Conservation (phyloP, 345 rosid genomes). For the Turnera subulata region DNA sequence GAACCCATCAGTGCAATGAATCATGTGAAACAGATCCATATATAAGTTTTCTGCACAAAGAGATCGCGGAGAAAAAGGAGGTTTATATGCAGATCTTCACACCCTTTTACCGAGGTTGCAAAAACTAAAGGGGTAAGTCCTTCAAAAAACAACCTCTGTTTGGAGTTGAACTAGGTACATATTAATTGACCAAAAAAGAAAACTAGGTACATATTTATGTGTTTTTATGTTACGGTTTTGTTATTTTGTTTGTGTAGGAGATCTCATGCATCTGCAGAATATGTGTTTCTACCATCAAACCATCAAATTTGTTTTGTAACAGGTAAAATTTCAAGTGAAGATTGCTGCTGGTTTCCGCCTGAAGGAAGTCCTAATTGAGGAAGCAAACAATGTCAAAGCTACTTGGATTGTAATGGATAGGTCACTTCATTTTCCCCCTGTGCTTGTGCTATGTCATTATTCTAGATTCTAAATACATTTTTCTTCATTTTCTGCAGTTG, state of each 20-base stretch:
- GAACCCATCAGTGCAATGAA: slow-evolving; percentile 6
- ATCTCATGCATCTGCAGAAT: background rate
- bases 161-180: too few species aligned
- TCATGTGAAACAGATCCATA: slow-evolving; percentile 10
- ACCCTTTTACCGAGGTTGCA: slow-evolving; percentile 30
- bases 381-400: slow-evolving; percentile 29
- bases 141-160: too few species aligned
- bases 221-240: background rate
- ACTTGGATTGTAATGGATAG: slow-evolving; percentile 40
- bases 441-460: background rate
- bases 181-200: too few species aligned
- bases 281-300: too few species aligned
- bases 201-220: too few species aligned
- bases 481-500: too few species aligned
- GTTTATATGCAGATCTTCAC: slow-evolving; percentile 21
- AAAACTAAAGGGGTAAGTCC: slow-evolving; percentile 36
- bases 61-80: slow-evolving; percentile 23
- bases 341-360: slow-evolving; percentile 30
- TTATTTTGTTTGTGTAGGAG: background rate
- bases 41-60: slow-evolving; percentile 19
- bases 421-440: slow-evolving; percentile 4
- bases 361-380: slow-evolving; percentile 31
- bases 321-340: slow-evolving; percentile 43
- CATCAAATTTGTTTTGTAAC: slow-evolving; percentile 5
- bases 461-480: too few species aligned